phyloP scores from a whole-genome alignment of 805 yeast species.

The Lipomyces orientalis region DNA sequence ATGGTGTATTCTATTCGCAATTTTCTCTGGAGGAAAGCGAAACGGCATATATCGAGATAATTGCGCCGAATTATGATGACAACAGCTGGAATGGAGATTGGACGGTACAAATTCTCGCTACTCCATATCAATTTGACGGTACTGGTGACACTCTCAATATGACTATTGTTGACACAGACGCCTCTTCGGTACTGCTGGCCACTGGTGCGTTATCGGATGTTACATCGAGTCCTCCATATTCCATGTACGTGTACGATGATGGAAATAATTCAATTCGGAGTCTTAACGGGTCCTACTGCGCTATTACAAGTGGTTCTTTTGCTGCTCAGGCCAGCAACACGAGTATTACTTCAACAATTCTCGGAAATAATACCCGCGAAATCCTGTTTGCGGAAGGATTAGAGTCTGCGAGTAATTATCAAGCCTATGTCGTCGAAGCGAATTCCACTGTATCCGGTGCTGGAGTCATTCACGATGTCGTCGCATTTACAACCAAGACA shows the following conservation, averaged over 20 bases:
- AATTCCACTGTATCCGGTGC: slow-evolving; percentile 51
- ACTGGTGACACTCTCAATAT: slow-evolving; percentile 3
- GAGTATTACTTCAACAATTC: slow-evolving; percentile 52
- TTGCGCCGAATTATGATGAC: slow-evolving; percentile 19
- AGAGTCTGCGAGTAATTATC: slow-evolving; percentile 63
- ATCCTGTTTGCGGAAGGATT: slow-evolving; percentile 68
- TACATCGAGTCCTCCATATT: slow-evolving; percentile 15
- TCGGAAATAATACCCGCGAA: slow-evolving; percentile 54
- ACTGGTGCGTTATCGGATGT: slow-evolving; percentile 12
- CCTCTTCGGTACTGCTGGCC: slow-evolving; percentile 20
- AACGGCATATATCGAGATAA: slow-evolving; percentile 3
- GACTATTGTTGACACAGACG: slow-evolving; percentile 23
- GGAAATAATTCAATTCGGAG: slow-evolving; percentile 45
- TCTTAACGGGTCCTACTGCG: slow-evolving; percentile 70
- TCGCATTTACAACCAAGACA: slow-evolving; percentile 57
- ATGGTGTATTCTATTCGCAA: slow-evolving; percentile 2
- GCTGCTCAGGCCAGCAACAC: slow-evolving; percentile 44
- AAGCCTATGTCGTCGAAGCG: slow-evolving; percentile 66
- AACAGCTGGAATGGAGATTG: slow-evolving; percentile 22
- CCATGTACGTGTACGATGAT: slow-evolving; percentile 55
- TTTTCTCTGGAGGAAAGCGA: not conserved
- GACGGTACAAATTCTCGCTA: slow-evolving; percentile 18
- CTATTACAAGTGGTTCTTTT: slow-evolving; percentile 62
- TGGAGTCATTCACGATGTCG: slow-evolving; percentile 65
- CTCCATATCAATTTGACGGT: not conserved